phyloP scores from a whole-genome alignment of 116 monocot species.

The Papilionanthe hybrid region DNA sequence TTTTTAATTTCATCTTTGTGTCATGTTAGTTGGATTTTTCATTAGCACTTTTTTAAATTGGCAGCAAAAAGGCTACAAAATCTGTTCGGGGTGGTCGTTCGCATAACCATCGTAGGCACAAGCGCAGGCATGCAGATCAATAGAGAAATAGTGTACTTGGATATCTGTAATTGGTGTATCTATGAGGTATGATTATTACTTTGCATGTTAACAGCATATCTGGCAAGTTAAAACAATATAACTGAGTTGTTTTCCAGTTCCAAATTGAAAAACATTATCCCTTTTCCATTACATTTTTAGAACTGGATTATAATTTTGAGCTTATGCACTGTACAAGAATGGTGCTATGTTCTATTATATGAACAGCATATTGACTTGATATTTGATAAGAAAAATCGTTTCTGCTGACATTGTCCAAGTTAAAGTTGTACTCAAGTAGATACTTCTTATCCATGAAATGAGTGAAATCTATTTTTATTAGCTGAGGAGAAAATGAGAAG shows the following conservation, averaged over 20 bases:
- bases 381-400: too few species aligned
- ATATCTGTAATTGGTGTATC: not conserved
- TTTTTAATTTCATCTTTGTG: not conserved
- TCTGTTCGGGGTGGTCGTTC: conserved; percentile 4
- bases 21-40: not conserved
- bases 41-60: not conserved
- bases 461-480: too few species aligned
- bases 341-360: too few species aligned
- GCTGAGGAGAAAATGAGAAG: too few species aligned
- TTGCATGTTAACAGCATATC: not conserved
- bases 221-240: not conserved
- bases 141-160: conserved; percentile 3
- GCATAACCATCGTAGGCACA: conserved; percentile 16
- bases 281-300: too few species aligned
- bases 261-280: not conserved
- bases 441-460: too few species aligned
- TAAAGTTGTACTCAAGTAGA: too few species aligned
- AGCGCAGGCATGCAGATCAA: conserved; percentile 32
- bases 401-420: too few species aligned
- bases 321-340: too few species aligned
- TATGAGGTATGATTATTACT: not conserved
- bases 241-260: not conserved
- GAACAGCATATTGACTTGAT: too few species aligned
- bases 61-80: conserved; percentile 18
- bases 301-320: too few species aligned